Percentiles rank a stretch among this genome's conserved stretches.
Conservation (phyloP, 1,139 yeast genomes). For the Kodamaea anthophila region DNA sequence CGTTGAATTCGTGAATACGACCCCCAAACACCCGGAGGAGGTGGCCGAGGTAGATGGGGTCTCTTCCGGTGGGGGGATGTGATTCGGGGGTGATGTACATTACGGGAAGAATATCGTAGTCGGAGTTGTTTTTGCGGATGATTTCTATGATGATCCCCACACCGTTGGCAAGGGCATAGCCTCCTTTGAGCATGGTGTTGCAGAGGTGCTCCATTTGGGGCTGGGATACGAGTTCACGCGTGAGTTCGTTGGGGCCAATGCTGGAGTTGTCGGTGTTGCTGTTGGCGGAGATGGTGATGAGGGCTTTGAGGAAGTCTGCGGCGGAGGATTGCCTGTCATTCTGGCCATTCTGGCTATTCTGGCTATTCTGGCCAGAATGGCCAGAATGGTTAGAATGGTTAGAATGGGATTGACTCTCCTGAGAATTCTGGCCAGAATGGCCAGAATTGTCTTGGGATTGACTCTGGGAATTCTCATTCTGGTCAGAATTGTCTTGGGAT, state of each 20-base stretch:
- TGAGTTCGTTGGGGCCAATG: slow-evolving; percentile 93
- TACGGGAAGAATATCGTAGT: slow-evolving; percentile 87
- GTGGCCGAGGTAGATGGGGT: slow-evolving; percentile 89
- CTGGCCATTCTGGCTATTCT: too few relatives aligned
- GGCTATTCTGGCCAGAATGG: too few relatives aligned
- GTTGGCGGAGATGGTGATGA: slow-evolving; percentile 53
- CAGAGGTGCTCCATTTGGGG: slow-evolving; percentile 66
- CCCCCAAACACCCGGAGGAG: slow-evolving; percentile 74
- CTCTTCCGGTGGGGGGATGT: slow-evolving; percentile 93
- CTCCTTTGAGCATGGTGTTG: slow-evolving; percentile 83
- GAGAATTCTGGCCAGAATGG: too few relatives aligned
- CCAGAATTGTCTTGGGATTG: too few relatives aligned
- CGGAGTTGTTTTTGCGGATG: slow-evolving; percentile 92
- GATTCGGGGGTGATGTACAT: slow-evolving; percentile 80
- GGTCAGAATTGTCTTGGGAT: too few relatives aligned
- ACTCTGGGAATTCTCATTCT: too few relatives aligned
- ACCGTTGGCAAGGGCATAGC: slow-evolving; percentile 88
- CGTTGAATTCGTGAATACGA: slow-evolving; percentile 61
- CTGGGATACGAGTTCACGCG: slow-evolving; percentile 76
- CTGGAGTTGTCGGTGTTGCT: slow-evolving; percentile 79
- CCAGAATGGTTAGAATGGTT: too few relatives aligned
- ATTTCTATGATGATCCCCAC: slow-evolving; percentile 95
- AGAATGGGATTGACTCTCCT: too few relatives aligned
- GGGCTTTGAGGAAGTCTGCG: slow-evolving; percentile 43
- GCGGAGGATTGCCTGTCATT: slow-evolving; percentile 46